Conservation (phyloP, 2,329 filamentous ascomycete genomes). For the Aspergillus sojae region DNA sequence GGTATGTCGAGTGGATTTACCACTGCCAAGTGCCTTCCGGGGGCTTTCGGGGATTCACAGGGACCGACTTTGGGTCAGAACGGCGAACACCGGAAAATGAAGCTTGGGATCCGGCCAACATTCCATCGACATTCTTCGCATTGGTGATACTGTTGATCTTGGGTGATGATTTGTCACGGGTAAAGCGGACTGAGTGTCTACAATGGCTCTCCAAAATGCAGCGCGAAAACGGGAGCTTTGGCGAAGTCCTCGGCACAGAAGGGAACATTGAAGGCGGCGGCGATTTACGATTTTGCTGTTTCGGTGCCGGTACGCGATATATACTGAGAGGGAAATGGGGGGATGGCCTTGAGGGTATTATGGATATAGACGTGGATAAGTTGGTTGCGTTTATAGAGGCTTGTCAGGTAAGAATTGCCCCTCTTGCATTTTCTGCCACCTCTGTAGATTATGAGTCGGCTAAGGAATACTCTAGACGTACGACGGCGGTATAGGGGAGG, state of each 20-base stretch:
- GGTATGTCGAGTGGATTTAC: conserved; percentile 76
- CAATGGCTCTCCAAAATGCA: conserved; percentile 77
- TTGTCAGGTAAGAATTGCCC: conserved; percentile 55
- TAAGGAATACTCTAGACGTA: conserved; percentile 61
- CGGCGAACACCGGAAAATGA: conserved; percentile 55
- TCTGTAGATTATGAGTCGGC: conserved; percentile 21
- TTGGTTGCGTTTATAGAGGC: conserved; percentile 71
- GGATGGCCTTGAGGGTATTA: conserved; percentile 57
- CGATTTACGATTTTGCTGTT: conserved; percentile 87
- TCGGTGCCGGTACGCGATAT: conserved; percentile 79
- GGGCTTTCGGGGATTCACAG: conserved; percentile 86
- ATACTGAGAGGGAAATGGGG: conserved; percentile 69
- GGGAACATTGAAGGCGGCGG: conserved; percentile 71
- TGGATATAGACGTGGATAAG: conserved; percentile 74
- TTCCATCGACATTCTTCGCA: conserved; percentile 89
- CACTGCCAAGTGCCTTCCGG: conserved; percentile 81
- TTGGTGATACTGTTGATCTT: conserved; percentile 71
- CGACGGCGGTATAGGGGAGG: conserved; percentile 82
- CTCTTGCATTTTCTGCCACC: not conserved
- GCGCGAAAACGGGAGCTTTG: conserved; percentile 84
- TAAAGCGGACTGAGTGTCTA: conserved; percentile 69
- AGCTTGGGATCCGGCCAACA: conserved; percentile 73
- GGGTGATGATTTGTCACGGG: conserved; percentile 64
- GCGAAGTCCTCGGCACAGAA: conserved; percentile 70
- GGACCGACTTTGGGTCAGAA: conserved; percentile 57